These are phyloP conservation scores for Lagenaria siceraria DNA, from an alignment of 306 rosid genomes.

Conservation along the genomic window DNA sequence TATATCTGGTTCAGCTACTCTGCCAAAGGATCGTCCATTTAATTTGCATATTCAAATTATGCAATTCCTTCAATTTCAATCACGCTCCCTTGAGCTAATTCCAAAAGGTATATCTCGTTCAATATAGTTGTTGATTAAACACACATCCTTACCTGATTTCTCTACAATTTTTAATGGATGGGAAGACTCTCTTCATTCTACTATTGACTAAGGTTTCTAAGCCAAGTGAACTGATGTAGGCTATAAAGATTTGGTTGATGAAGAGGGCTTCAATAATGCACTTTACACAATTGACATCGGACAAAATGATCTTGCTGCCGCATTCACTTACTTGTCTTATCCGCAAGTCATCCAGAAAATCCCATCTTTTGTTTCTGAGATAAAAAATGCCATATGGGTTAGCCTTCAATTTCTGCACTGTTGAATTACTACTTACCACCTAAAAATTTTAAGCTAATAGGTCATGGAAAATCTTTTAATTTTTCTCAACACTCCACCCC, in stretches of 20 bases:
- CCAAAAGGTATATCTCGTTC: constrained; percentile 1
- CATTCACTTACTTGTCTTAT: constrained; percentile 15
- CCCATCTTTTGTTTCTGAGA: constrained; percentile 17
- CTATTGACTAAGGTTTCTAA: neutral
- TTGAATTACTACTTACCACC: neutral
- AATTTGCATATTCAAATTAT: constrained; percentile 14
- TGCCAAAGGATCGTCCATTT: constrained; percentile 15
- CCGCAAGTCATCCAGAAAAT: constrained; percentile 14
- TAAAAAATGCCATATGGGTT: constrained; percentile 17
- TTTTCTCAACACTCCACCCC: neutral
- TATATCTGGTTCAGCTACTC: constrained; percentile 11
- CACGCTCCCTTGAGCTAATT: constrained; percentile 10
- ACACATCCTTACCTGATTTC: neutral
- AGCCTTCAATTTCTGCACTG: neutral
- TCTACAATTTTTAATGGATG: neutral
- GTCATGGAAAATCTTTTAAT: neutral
- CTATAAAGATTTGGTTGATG: constrained; percentile 11
- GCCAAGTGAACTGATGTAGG: neutral
- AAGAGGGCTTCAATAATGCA: constrained; percentile 15
- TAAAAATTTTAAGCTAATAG: neutral
- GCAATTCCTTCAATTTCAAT: constrained; percentile 16
- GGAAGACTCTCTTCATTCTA: neutral
- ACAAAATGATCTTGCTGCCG: constrained; percentile 21
- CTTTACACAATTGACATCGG: constrained; percentile 19
- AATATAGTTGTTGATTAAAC: neutral